Percentiles rank a stretch among this genome's conserved stretches.
Evolutionary conservation across 2,329 filamentous ascomycete genomes (phyloP).

Genomic region (Rhynchosporium secalis): DNA sequence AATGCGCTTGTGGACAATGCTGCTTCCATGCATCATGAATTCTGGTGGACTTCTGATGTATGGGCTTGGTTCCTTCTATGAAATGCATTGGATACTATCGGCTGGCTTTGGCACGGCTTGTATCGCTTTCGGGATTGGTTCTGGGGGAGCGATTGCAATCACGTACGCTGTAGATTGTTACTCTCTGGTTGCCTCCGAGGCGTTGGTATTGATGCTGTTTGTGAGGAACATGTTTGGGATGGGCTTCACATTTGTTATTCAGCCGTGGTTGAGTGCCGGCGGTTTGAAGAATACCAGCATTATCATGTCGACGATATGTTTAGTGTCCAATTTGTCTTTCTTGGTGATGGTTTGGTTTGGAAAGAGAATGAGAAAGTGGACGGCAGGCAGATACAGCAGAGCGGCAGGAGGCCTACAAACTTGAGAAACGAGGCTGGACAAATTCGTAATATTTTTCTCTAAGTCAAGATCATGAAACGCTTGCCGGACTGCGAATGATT

Average conservation of each 20-base stretch:
- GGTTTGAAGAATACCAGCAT: conserved; percentile 17
- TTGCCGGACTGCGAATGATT: too few species aligned
- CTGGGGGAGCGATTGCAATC: conserved; percentile 22
- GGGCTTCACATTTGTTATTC: conserved; percentile 23
- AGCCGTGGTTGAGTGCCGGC: conserved; percentile 21
- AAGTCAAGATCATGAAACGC: too few species aligned
- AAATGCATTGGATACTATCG: conserved; percentile 19
- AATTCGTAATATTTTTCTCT: not conserved
- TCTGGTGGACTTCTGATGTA: conserved; percentile 22
- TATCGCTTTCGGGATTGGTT: conserved; percentile 23
- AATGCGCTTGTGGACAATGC: conserved; percentile 21
- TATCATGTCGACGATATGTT: conserved; percentile 18
- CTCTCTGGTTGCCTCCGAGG: conserved; percentile 20
- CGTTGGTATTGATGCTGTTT: conserved; percentile 26
- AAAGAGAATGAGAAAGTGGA: conserved; percentile 20
- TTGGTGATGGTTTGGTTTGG: conserved; percentile 16
- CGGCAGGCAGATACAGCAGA: conserved; percentile 12
- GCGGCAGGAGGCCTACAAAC: not conserved
- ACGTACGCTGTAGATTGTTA: conserved; percentile 25
- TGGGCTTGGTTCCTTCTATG: conserved; percentile 21
- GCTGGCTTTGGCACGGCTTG: conserved; percentile 23
- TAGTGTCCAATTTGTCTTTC: conserved; percentile 17
- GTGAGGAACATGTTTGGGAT: conserved; percentile 22
- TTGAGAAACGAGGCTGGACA: not conserved
- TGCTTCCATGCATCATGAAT: conserved; percentile 20